Conservation (phyloP, 257 asterid genomes). For the Solanum rostratum region DNA sequence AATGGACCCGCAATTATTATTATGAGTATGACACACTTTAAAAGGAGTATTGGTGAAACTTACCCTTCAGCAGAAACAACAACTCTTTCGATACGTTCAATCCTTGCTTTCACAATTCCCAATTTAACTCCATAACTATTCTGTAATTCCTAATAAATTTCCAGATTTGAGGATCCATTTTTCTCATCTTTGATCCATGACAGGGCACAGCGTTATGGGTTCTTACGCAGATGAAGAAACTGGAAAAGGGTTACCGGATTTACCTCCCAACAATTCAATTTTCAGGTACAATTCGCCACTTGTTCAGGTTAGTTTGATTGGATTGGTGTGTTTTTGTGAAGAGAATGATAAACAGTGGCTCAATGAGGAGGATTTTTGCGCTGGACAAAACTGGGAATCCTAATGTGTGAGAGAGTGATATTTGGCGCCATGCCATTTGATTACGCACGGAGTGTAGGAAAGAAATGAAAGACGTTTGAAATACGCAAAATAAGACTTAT, state of each 20-base stretch:
- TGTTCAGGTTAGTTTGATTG: conserved; percentile 59
- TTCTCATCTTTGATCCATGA: neutral
- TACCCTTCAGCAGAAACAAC: neutral
- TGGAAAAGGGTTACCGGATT: conserved; percentile 1
- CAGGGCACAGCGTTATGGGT: conserved; percentile 17
- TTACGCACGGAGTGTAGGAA: neutral
- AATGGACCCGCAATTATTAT: neutral
- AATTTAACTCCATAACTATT: neutral
- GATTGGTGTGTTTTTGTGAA: conserved; percentile 78
- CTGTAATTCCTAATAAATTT: neutral
- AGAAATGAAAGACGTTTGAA: neutral
- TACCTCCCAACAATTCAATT: conserved; percentile 1
- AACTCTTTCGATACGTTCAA: neutral
- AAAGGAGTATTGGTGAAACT: neutral
- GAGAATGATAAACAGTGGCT: conserved; percentile 63
- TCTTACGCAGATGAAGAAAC: conserved; percentile 14
- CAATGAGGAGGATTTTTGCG: conserved; percentile 79
- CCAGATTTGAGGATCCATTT: neutral
- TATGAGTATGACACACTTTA: neutral
- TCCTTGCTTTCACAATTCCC: neutral
- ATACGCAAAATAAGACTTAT: no score
- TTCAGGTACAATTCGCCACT: conserved; percentile 76
- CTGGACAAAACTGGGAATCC: conserved; percentile 35
- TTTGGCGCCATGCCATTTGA: conserved; percentile 47
- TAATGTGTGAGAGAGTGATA: conserved; percentile 45